A percentile compares a stretch with the other conserved stretches of the same genome.
Evolutionary conservation across 2,329 filamentous ascomycete genomes (phyloP).

Genomic region (Beauveria sp.): DNA sequence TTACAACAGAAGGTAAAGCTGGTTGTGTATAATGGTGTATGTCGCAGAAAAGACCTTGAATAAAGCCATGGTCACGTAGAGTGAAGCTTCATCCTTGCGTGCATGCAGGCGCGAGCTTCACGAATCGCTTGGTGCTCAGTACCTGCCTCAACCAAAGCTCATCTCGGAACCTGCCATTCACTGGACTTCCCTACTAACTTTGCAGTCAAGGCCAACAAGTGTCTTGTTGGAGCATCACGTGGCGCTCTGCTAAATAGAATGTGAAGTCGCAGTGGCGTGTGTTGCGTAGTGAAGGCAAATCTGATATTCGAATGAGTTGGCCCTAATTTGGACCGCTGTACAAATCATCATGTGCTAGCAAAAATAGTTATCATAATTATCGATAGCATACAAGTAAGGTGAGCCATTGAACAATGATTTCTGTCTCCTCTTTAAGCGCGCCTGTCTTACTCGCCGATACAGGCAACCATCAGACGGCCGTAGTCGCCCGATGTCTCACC

Average conservation of each 20-base stretch:
- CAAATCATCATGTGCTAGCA: not conserved
- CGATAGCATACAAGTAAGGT: not conserved
- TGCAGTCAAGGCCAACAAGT: not conserved
- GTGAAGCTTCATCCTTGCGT: not conserved
- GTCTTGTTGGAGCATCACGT: not conserved
- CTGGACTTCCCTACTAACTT: not conserved
- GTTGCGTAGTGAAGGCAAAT: not conserved
- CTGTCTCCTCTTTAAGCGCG: not conserved
- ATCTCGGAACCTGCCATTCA: not conserved
- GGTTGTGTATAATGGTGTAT: not conserved
- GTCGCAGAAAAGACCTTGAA: not conserved
- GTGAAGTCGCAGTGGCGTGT: not conserved
- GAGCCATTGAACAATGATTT: not conserved
- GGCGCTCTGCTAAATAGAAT: not conserved
- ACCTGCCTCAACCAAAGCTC: not conserved
- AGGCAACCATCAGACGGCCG: conserved; percentile 66
- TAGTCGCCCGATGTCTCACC: conserved; percentile 85
- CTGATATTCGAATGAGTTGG: not conserved
- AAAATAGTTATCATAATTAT: not conserved
- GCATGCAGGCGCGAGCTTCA: not conserved
- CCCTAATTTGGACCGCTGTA: not conserved
- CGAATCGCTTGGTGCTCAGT: not conserved
- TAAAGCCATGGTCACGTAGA: not conserved
- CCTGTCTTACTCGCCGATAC: conserved; percentile 36
- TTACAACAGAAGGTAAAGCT: not conserved